Conservation (phyloP, 768 basidiomycete genomes). For the Butyriboletus loyo region DNA sequence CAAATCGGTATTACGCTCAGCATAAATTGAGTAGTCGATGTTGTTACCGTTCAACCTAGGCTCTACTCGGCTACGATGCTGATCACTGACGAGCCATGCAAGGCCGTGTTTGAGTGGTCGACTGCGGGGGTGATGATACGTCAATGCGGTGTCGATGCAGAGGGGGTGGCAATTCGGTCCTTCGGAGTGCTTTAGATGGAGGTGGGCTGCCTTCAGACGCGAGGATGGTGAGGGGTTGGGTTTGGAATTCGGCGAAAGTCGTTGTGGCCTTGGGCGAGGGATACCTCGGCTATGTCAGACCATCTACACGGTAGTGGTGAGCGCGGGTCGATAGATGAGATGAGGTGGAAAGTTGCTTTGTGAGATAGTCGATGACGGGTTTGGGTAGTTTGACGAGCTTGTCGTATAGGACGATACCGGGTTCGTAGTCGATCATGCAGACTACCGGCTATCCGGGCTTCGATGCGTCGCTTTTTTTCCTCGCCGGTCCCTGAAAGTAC, state of each 20-base stretch:
- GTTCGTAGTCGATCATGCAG: constrained; percentile 75
- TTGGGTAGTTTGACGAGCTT: constrained; percentile 85
- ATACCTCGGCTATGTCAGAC: constrained; percentile 87
- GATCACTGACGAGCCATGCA: too few species aligned
- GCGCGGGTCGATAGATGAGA: not conserved
- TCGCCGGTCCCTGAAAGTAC: constrained; percentile 80
- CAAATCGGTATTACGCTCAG: too few species aligned
- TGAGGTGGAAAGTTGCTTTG: constrained; percentile 49
- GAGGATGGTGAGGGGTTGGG: constrained; percentile 60
- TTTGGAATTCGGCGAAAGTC: constrained; percentile 76
- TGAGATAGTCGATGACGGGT: constrained; percentile 89
- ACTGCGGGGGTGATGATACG: constrained; percentile 91
- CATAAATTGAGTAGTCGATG: too few species aligned
- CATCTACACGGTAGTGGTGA: constrained; percentile 46
- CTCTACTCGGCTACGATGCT: too few species aligned
- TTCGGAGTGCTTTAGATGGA: constrained; percentile 85
- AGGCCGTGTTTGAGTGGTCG: constrained; percentile 91
- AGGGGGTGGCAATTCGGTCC: constrained; percentile 77
- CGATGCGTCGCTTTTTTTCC: constrained; percentile 69
- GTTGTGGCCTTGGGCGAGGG: constrained; percentile 69
- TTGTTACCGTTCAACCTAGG: too few species aligned
- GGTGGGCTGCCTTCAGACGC: constrained; percentile 49
- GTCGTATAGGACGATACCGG: constrained; percentile 77
- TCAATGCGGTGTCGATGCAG: constrained; percentile 88
- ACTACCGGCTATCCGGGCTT: constrained; percentile 48